Percentiles rank a stretch among this genome's conserved stretches.
Evolutionary conservation across 352 stramenopile species (phyloP).

Genomic region (Phytophthora ohioensis): DNA sequence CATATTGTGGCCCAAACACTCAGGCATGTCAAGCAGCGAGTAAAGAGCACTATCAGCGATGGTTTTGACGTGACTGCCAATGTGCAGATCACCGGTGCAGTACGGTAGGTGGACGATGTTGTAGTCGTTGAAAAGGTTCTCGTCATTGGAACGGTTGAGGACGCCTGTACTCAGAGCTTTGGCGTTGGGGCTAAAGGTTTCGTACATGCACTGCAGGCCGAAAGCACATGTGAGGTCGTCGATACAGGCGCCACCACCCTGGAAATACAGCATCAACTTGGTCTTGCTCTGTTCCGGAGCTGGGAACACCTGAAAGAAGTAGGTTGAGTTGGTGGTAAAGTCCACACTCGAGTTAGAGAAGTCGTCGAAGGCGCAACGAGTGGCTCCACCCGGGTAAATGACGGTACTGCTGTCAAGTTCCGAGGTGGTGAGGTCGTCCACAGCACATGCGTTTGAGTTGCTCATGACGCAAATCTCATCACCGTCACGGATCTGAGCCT

Average conservation of each 20-base stretch:
- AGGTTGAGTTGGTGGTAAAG: slow-evolving; percentile 64
- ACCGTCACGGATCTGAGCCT: slow-evolving; percentile 47
- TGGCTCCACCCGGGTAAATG: slow-evolving; percentile 66
- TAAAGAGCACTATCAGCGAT: slow-evolving; percentile 47
- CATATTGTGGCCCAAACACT: slow-evolving; percentile 62
- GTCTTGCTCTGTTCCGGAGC: slow-evolving; percentile 55
- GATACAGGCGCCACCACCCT: slow-evolving; percentile 73
- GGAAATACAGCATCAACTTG: slow-evolving; percentile 81
- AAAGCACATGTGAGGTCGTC: slow-evolving; percentile 76
- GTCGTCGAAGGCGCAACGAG: slow-evolving; percentile 68
- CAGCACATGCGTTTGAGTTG: slow-evolving; percentile 52
- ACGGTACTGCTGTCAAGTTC: slow-evolving; percentile 56
- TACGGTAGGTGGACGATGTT: slow-evolving; percentile 82
- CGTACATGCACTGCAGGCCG: slow-evolving; percentile 65
- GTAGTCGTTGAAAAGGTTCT: slow-evolving; percentile 83
- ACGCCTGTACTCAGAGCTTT: slow-evolving; percentile 55
- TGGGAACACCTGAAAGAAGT: slow-evolving; percentile 84
- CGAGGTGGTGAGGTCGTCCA: slow-evolving; percentile 62
- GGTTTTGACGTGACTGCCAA: slow-evolving; percentile 49
- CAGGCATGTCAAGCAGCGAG: slow-evolving; percentile 44
- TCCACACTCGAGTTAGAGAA: slow-evolving; percentile 47
- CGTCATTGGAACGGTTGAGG: slow-evolving; percentile 65
- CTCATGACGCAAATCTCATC: slow-evolving; percentile 69
- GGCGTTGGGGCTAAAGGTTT: slow-evolving; percentile 67
- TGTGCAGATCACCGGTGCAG: slow-evolving; percentile 77